Percentiles rank a stretch among this genome's conserved stretches.
Conservation (phyloP, 768 basidiomycete species). For the Tricholoma flavovirens region DNA sequence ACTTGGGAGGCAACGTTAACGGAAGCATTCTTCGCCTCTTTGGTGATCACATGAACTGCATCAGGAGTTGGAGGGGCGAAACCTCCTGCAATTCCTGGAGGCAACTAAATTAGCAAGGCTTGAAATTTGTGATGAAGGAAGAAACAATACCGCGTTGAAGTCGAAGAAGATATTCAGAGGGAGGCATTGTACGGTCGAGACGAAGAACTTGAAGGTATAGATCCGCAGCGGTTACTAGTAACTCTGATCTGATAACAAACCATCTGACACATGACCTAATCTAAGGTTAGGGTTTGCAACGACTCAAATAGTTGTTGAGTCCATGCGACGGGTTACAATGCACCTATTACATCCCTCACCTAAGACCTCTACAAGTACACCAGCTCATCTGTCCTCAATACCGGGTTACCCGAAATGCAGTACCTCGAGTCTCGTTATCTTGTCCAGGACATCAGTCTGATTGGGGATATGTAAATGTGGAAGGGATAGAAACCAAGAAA, state of each 20-base stretch:
- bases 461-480: background rate
- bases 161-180: slow-evolving; percentile 47
- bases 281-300: slow-evolving; percentile 1
- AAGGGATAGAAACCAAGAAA: background rate
- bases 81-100: slow-evolving; percentile 67
- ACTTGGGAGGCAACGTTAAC: slow-evolving; percentile 42
- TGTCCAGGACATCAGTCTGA: background rate
- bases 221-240: background rate
- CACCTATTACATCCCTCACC: background rate
- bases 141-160: slow-evolving; percentile 53
- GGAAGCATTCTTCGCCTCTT: slow-evolving; percentile 24
- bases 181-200: slow-evolving; percentile 31
- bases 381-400: background rate
- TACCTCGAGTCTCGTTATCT: background rate
- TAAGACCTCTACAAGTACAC: background rate
- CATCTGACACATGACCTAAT: slow-evolving; percentile 2
- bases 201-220: background rate
- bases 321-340: background rate
- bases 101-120: background rate
- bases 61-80: slow-evolving; percentile 64
- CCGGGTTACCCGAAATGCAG: background rate
- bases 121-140: background rate
- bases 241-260: no score
- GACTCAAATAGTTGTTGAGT: no score
- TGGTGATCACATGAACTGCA: slow-evolving; percentile 49